Evolutionary conservation across 2,329 filamentous ascomycete species (phyloP).

Genomic region (Fusarium sp.): DNA sequence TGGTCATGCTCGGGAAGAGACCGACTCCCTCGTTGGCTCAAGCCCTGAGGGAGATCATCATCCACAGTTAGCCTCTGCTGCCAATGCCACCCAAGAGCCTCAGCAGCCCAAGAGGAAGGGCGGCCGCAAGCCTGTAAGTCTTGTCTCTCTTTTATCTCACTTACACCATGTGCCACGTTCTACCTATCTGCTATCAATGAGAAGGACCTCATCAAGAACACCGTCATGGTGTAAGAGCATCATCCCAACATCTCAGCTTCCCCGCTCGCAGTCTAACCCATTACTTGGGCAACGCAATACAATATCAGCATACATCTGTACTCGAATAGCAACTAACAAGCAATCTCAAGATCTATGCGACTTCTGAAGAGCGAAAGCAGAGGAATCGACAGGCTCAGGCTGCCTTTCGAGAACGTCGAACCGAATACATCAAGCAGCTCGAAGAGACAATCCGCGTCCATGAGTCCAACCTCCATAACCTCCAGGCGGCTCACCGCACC

Average conservation of each 20-base stretch:
- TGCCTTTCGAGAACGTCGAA: conserved; percentile 94
- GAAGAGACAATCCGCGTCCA: conserved; percentile 98
- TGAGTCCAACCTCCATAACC: conserved; percentile 91
- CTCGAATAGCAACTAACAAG: conserved; percentile 38
- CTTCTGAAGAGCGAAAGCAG: conserved; percentile 98
- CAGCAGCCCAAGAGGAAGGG: conserved; percentile 94
- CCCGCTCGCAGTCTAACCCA: conserved; percentile 12
- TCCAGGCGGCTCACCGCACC: conserved; percentile 94
- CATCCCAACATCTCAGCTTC: conserved; percentile 13
- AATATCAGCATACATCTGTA: conserved; percentile 5
- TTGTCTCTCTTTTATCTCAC: conserved; percentile 55
- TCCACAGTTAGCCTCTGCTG: conserved; percentile 52
- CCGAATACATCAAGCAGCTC: conserved; percentile 99
- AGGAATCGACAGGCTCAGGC: conserved; percentile 97
- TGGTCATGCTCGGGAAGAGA: conserved; percentile 66
- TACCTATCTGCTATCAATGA: background rate
- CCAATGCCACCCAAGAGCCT: conserved; percentile 62
- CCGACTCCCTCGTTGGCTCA: conserved; percentile 73
- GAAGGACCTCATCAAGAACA: conserved; percentile 2
- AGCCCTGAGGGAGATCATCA: conserved; percentile 70
- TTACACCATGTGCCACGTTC: conserved; percentile 3
- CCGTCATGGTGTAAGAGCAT: conserved; percentile 5
- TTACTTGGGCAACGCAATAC: conserved; percentile 20
- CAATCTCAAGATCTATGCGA: conserved; percentile 87
- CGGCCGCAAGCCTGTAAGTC: conserved; percentile 91